These are phyloP conservation scores for Chlamydomonas urium DNA, from an alignment of 139 green algal species.

Conservation along the genomic window DNA sequence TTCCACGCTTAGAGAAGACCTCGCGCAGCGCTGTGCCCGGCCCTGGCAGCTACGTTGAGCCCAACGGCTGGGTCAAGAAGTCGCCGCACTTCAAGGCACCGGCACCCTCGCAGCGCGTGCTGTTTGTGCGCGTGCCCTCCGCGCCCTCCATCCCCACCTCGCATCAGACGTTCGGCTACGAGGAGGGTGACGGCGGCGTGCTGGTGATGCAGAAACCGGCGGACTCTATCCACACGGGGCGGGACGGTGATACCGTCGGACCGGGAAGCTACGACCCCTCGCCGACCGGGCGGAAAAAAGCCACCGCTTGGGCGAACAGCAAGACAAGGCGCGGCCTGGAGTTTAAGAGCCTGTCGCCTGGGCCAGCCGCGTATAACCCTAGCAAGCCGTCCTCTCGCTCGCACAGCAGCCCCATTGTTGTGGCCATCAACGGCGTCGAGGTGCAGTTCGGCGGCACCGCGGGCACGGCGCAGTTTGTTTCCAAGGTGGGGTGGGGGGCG, in stretches of 20 bases:
- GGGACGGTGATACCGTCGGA: not conserved
- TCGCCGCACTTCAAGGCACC: constrained; percentile 6
- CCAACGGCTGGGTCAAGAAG: constrained; percentile 25
- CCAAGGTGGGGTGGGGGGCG: constrained; percentile 5
- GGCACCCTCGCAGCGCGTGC: constrained; percentile 1
- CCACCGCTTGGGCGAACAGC: no score
- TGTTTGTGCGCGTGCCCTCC: constrained; percentile 2
- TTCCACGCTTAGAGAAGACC: constrained; percentile 1
- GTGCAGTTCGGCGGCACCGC: constrained; percentile 11
- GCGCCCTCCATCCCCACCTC: constrained; percentile 26
- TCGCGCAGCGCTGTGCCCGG: not conserved
- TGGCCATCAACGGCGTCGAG: constrained; percentile 11
- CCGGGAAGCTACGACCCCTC: not conserved
- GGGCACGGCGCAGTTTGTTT: constrained; percentile 8
- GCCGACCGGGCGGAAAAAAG: not conserved
- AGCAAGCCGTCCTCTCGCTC: not conserved
- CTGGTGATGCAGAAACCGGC: constrained; percentile 21
- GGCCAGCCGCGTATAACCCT: not conserved
- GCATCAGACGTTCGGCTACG: constrained; percentile 25
- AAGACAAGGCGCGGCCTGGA: no score
- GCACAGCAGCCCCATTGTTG: constrained; percentile 10
- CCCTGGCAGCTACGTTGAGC: constrained; percentile 13
- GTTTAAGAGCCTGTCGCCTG: no score
- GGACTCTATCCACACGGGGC: constrained; percentile 14
- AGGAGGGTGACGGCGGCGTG: constrained; percentile 6